A percentile compares a stretch with the other conserved stretches of the same genome.
These are phyloP conservation scores for Fraxinus paxiana DNA, from an alignment of 305 asterid species.

Conservation along the genomic window DNA sequence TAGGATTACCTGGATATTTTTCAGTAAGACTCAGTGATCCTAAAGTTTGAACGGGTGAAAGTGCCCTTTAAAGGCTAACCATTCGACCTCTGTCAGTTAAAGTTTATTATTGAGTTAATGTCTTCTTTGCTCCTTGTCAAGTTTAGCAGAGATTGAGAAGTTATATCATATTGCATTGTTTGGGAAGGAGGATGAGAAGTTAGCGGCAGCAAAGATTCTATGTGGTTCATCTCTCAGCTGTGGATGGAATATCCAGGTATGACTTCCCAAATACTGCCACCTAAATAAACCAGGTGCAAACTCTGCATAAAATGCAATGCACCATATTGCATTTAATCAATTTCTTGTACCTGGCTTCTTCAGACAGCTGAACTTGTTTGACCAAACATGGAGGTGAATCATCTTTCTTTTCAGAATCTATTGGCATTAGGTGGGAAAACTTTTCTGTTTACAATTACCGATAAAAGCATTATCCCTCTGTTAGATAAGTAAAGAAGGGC, in stretches of 20 bases:
- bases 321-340: background rate
- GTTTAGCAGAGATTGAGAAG: conserved; percentile 33
- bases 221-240: conserved; percentile 33
- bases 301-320: background rate
- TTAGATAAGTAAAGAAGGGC: background rate
- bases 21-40: background rate
- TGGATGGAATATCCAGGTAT: conserved; percentile 40
- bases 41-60: background rate
- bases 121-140: conserved; percentile 8
- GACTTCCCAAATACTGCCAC: background rate
- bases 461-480: background rate
- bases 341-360: background rate
- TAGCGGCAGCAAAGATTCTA: conserved; percentile 25
- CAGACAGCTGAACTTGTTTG: background rate
- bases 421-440: background rate
- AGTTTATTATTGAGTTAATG: background rate
- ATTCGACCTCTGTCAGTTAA: background rate
- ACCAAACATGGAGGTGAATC: background rate
- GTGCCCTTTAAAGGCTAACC: background rate
- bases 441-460: background rate
- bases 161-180: conserved; percentile 30
- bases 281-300: background rate
- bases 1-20: background rate
- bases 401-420: background rate
- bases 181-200: conserved; percentile 28